Evolutionary conservation across 495 filamentous ascomycete species (phyloP).

Genomic region (Geoglossum glabrum): DNA sequence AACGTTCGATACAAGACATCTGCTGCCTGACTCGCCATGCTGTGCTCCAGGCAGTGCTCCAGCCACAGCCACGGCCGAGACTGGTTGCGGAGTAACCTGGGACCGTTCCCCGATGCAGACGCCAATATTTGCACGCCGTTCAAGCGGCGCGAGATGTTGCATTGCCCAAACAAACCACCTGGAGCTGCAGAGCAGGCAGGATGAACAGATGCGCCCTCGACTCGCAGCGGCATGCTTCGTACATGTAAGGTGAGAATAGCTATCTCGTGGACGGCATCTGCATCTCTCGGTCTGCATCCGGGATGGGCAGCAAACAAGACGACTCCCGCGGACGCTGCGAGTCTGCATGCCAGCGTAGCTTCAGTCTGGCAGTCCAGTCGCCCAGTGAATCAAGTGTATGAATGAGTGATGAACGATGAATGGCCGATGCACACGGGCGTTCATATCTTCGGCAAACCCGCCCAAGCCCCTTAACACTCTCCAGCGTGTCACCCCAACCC

Average conservation of each 20-base stretch:
- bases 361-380: neutral
- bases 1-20: neutral
- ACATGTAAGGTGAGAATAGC: too few species aligned
- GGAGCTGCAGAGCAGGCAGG: neutral
- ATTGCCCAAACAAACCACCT: neutral
- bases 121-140: neutral
- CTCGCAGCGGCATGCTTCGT: neutral
- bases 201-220: neutral
- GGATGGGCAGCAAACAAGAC: neutral
- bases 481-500: neutral
- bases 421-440: neutral
- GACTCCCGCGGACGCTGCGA: neutral
- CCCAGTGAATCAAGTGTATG: too few species aligned
- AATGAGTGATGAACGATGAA: neutral
- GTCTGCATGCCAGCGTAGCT: constrained; percentile 1
- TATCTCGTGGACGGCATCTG: neutral
- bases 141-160: neutral
- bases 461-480: neutral
- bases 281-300: neutral
- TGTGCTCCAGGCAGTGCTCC: neutral
- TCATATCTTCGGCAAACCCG: neutral
- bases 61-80: neutral
- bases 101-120: neutral
- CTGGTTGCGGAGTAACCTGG: neutral
- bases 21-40: neutral